Percentiles rank a stretch among this genome's conserved stretches.
These are phyloP conservation scores for Fusarium sacchari DNA, from an alignment of 2,329 filamentous ascomycete species.

Conservation along the genomic window DNA sequence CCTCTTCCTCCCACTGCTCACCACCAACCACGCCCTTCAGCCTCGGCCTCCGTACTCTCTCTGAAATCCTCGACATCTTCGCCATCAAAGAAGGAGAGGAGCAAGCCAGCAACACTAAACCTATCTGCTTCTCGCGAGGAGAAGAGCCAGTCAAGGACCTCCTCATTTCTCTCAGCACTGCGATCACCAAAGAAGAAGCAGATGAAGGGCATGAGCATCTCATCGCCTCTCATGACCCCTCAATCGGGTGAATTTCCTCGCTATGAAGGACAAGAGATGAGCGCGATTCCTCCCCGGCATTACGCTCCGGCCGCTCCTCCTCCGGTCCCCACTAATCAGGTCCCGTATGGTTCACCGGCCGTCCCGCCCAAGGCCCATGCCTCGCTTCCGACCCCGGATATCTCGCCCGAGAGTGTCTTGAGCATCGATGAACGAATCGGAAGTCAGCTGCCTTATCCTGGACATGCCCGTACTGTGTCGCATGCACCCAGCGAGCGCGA, in stretches of 20 bases:
- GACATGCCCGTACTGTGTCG: constrained; percentile 53
- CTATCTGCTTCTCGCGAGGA: constrained; percentile 56
- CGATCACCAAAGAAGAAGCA: constrained; percentile 67
- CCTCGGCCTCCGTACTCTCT: constrained; percentile 33
- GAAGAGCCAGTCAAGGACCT: constrained; percentile 65
- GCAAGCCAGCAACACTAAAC: constrained; percentile 62
- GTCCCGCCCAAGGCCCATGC: constrained; percentile 39
- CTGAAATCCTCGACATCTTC: constrained; percentile 46
- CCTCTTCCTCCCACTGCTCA: constrained; percentile 49
- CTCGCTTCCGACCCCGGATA: constrained; percentile 45
- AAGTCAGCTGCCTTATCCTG: constrained; percentile 47
- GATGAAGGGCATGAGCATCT: constrained; percentile 66
- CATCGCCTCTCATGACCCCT: constrained; percentile 73
- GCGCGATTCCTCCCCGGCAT: constrained; percentile 65
- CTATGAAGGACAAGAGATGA: constrained; percentile 66
- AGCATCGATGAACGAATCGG: constrained; percentile 69
- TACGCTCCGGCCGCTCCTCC: constrained; percentile 68
- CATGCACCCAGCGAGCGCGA: constrained; percentile 55
- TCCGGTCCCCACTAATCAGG: constrained; percentile 62
- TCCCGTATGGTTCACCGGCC: constrained; percentile 44
- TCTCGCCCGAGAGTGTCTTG: constrained; percentile 54
- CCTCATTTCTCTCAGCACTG: constrained; percentile 69
- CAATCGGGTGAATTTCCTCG: constrained; percentile 68
- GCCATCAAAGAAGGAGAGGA: constrained; percentile 57
- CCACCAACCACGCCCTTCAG: constrained; percentile 35